Conservation (phyloP, 371 early-diverging fungal genomes). For the Nematocida displodere region DNA sequence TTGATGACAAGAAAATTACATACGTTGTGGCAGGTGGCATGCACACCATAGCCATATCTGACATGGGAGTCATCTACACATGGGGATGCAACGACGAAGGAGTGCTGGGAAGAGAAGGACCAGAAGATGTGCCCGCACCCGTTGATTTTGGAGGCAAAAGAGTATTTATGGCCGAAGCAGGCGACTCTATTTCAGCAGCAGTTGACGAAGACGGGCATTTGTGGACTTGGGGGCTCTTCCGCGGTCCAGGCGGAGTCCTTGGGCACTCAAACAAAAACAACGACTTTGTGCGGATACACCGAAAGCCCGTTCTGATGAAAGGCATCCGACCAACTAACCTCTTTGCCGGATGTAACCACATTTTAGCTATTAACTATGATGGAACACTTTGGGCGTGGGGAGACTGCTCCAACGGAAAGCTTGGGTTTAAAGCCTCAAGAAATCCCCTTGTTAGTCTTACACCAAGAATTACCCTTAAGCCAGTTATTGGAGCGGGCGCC, state of each 20-base stretch:
- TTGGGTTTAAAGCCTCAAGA: slow-evolving; percentile 2
- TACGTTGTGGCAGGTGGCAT: slow-evolving; percentile 68
- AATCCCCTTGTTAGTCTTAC: neutral
- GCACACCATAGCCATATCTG: slow-evolving; percentile 67
- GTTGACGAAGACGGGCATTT: slow-evolving; percentile 74
- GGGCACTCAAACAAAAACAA: slow-evolving; percentile 67
- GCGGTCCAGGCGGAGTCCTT: slow-evolving; percentile 69
- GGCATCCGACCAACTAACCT: slow-evolving; percentile 68
- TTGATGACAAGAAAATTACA: slow-evolving; percentile 68
- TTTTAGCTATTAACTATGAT: slow-evolving; percentile 71
- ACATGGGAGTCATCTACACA: slow-evolving; percentile 69
- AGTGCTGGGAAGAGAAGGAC: slow-evolving; percentile 73
- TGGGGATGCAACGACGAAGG: slow-evolving; percentile 98
- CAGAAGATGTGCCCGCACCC: slow-evolving; percentile 67
- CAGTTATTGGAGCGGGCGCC: neutral
- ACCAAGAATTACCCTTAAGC: slow-evolving; percentile 16
- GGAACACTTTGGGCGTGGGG: slow-evolving; percentile 81
- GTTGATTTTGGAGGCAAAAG: slow-evolving; percentile 67
- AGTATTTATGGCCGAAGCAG: slow-evolving; percentile 70
- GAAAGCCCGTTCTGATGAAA: slow-evolving; percentile 67
- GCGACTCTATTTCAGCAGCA: slow-evolving; percentile 82
- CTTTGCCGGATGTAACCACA: slow-evolving; percentile 80
- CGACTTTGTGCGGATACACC: slow-evolving; percentile 67
- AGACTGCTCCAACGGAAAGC: slow-evolving; percentile 72
- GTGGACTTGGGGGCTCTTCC: slow-evolving; percentile 88